These are phyloP conservation scores for Starmerella vaccinii DNA, from an alignment of 805 yeast genomes.

Conservation along the genomic window DNA sequence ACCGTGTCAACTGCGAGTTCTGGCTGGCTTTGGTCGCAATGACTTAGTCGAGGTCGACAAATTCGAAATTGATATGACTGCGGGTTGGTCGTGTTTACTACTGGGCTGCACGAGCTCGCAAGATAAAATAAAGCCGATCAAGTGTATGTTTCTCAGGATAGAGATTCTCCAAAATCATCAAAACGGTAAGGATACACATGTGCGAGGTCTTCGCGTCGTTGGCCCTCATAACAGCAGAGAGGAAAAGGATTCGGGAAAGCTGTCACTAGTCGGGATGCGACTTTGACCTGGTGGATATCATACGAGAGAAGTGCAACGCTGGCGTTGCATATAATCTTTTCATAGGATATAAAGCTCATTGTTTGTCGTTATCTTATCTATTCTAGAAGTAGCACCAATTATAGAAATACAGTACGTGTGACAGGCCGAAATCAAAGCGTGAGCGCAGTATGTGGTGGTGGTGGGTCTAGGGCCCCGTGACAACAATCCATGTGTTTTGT, in stretches of 20 bases:
- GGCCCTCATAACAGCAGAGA: slow-evolving; percentile 7
- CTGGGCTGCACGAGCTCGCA: not conserved
- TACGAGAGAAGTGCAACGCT: not conserved
- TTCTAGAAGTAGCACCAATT: too few species aligned
- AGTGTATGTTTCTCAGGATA: slow-evolving; percentile 56
- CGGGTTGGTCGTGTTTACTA: slow-evolving; percentile 70
- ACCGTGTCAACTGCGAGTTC: slow-evolving; percentile 55
- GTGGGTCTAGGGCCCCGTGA: slow-evolving; percentile 3
- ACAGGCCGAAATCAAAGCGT: too few species aligned
- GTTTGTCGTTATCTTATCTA: not conserved
- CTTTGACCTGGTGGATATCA: not conserved
- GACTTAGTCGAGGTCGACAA: slow-evolving; percentile 59
- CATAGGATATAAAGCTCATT: not conserved
- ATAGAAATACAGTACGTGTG: too few species aligned
- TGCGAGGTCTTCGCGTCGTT: slow-evolving; percentile 42
- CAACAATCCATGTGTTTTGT: not conserved
- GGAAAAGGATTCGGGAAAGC: not conserved
- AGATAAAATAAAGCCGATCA: slow-evolving; percentile 38
- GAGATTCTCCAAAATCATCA: slow-evolving; percentile 71
- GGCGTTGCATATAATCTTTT: not conserved
- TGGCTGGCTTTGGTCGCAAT: slow-evolving; percentile 72
- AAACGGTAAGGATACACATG: slow-evolving; percentile 90
- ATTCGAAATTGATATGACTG: slow-evolving; percentile 51
- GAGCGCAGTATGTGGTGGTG: too few species aligned
- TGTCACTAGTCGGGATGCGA: not conserved